Evolutionary conservation across 345 rosid genomes (phyloP).

Genomic region (Rhizophora apiculata): DNA sequence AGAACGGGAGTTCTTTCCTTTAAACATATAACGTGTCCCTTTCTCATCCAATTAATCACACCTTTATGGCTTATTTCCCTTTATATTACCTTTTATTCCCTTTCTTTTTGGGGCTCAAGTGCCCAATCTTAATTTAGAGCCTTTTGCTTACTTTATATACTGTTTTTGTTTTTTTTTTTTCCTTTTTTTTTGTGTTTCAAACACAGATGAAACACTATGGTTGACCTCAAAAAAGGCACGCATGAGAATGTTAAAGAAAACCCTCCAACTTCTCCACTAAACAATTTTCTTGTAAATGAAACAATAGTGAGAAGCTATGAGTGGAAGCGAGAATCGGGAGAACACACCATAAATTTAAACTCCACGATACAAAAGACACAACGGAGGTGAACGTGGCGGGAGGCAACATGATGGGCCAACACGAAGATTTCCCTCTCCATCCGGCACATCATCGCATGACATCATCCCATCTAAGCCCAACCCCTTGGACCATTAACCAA

Average conservation of each 20-base stretch:
- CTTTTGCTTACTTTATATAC: background rate
- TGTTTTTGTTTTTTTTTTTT: background rate
- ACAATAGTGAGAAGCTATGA: background rate
- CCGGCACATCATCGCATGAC: background rate
- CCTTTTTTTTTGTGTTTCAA: background rate
- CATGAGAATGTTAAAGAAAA: background rate
- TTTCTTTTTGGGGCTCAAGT: too few relatives aligned
- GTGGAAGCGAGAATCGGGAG: background rate
- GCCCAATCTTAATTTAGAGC: too few relatives aligned
- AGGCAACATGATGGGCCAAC: constrained; percentile 16
- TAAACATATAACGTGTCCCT: too few relatives aligned
- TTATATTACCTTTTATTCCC: too few relatives aligned
- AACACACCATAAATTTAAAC: background rate
- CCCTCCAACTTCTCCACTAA: background rate
- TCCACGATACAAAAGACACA: background rate
- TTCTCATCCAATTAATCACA: too few relatives aligned
- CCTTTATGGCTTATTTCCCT: too few relatives aligned
- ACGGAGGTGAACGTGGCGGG: constrained; percentile 4
- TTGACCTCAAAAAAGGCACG: background rate
- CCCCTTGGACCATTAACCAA: too few relatives aligned
- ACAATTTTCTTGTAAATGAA: background rate
- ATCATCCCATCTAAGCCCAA: background rate
- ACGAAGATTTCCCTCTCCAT: background rate
- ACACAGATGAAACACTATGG: background rate
- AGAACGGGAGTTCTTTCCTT: too few relatives aligned